Evolutionary conservation across 768 basidiomycete genomes (phyloP).

Genomic region (Nevesoporus exiguus): DNA sequence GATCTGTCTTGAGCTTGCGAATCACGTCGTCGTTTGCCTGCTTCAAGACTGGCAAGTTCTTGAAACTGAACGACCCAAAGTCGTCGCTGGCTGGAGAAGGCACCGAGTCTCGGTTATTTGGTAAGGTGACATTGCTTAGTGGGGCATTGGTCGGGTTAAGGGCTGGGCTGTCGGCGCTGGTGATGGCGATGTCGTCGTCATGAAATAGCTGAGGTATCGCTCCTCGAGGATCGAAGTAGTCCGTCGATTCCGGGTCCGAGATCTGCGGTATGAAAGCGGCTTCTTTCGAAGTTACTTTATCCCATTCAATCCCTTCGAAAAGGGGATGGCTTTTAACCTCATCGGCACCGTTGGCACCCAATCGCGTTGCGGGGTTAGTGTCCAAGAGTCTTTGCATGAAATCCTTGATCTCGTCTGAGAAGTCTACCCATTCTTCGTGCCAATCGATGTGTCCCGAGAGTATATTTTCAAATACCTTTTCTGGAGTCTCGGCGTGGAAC

Average conservation of each 20-base stretch:
- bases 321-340: conserved; percentile 94
- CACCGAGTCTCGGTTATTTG: conserved; percentile 40
- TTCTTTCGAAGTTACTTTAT: conserved; percentile 80
- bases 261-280: conserved; percentile 96
- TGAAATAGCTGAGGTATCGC: conserved; percentile 89
- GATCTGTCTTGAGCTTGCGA: conserved; percentile 90
- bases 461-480: conserved; percentile 98
- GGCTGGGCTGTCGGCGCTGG: conserved; percentile 47
- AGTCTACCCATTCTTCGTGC: conserved; percentile 92
- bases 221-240: conserved; percentile 97
- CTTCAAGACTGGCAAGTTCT: conserved; percentile 93
- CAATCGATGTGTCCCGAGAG: conserved; percentile 91
- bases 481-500: conserved; percentile 96
- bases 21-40: conserved; percentile 99
- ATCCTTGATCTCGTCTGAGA: conserved; percentile 81
- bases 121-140: conserved; percentile 20
- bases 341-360: conserved; percentile 83
- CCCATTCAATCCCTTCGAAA: conserved; percentile 91
- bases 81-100: conserved; percentile 73
- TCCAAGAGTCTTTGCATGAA: conserved; percentile 87
- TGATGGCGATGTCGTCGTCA: conserved; percentile 71
- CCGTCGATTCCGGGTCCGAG: conserved; percentile 96
- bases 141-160: conserved; percentile 20
- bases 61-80: conserved; percentile 98
- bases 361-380: conserved; percentile 70